These are phyloP conservation scores for Casuarina equisetifolia DNA, from an alignment of 306 rosid species.

Conservation along the genomic window DNA sequence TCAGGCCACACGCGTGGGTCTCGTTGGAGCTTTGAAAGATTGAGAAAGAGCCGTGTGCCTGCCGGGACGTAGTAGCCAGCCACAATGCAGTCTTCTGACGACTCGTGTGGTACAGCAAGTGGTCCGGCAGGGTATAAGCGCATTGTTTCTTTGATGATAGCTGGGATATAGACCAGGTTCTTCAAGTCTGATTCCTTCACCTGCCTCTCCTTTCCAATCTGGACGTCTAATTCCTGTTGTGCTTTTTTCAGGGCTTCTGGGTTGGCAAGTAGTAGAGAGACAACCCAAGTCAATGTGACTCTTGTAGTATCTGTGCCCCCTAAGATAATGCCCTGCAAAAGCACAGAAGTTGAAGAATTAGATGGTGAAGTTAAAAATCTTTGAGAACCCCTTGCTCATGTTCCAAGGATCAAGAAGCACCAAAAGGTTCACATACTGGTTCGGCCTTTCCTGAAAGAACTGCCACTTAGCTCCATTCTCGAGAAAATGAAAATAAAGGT, in stretches of 20 bases:
- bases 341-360: too few species aligned
- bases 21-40: constrained; percentile 23
- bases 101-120: constrained; percentile 16
- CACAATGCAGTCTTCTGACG: constrained; percentile 26
- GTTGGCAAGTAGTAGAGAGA: constrained; percentile 5
- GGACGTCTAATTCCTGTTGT: constrained; percentile 7
- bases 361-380: too few species aligned
- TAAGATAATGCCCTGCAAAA: constrained; percentile 7
- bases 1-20: constrained; percentile 23
- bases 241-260: neutral
- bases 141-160: constrained; percentile 32
- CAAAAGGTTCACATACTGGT: too few species aligned
- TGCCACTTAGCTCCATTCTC: too few species aligned
- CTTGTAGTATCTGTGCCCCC: constrained; percentile 4
- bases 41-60: constrained; percentile 24
- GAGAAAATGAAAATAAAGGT: too few species aligned
- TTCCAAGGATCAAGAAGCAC: too few species aligned
- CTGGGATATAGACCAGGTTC: constrained; percentile 29
- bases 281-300: constrained; percentile 10
- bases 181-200: constrained; percentile 20
- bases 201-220: constrained; percentile 4
- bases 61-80: constrained; percentile 22
- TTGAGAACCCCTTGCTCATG: too few species aligned
- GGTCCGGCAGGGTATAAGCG: constrained; percentile 35
- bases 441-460: too few species aligned